Evolutionary conservation across 371 early-diverging fungal genomes (phyloP), one percentile per base, ranked within the genome.

Genomic region (Sanchytrium tribonematis): DNA sequence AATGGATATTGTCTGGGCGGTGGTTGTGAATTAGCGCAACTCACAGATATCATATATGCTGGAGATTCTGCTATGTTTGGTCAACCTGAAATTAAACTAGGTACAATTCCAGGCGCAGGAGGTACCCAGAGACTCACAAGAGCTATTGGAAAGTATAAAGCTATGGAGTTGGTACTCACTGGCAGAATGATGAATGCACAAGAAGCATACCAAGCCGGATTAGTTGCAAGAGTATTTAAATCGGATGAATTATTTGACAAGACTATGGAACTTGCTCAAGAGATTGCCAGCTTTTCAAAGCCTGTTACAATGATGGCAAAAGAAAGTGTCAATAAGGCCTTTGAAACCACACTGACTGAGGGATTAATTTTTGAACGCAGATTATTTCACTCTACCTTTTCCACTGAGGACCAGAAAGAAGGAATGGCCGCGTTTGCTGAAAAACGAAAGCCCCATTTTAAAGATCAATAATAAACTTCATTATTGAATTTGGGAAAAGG

Each of bases 11-110:
- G 87, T 83, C 86, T 96, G 30, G 97, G 97, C 69, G 97, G 97
- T 75, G 97, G 97, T 70, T 96, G 97, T 77, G 97, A 96, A 77
- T 83, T 96, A 74, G 96, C 97, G 72, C 96, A 95, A 96, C 94
- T 93, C 92, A 80, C 81, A 72, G 82, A 97, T 80, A 90, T 96
- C 76, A 95, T 97, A 79, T 96, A 95, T 75, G 97, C 97, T 68
- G 95, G 96, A 74, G 91, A 91, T 69, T 88, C 85, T 73, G 97
- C 97, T 48, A 84, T 86, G 69, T 97, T 97, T 77, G 95, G 93
- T 32, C 97, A 97, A 79, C 97, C 97, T 31, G 97, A 97, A 75
- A 96, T 97, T 80, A 96, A 90, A 79, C 84, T 97, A 70, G 97
- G 95, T 12, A 48, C 65, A 22, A 69, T 48, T 69, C 69, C 65